Evolutionary conservation across 108 stramenopile genomes (phyloP).

Genomic region (Asterionellopsis glacialis): DNA sequence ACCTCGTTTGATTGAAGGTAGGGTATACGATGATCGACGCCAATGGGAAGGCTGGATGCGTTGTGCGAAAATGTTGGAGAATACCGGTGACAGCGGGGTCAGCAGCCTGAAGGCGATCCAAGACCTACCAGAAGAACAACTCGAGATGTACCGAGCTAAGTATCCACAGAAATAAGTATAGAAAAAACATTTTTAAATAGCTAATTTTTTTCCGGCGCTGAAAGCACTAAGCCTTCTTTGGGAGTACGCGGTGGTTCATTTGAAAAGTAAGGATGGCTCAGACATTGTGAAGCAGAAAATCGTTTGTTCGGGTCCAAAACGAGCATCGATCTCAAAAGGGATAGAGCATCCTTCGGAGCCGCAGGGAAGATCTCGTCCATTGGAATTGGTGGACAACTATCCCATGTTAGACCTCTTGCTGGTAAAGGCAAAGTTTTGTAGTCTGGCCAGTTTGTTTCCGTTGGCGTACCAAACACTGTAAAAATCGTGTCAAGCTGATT

Average conservation of each 20-base stretch:
- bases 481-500: conserved; percentile 83
- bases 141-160: conserved; percentile 52
- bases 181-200: background rate
- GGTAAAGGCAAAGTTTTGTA: conserved; percentile 74
- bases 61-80: conserved; percentile 83
- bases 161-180: conserved; percentile 31
- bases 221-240: conserved; percentile 68
- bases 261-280: conserved; percentile 84
- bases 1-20: conserved; percentile 78
- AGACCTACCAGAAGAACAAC: conserved; percentile 68
- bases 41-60: conserved; percentile 93
- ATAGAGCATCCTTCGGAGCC: conserved; percentile 81
- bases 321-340: conserved; percentile 70
- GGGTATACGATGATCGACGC: conserved; percentile 63
- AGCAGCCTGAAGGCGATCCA: conserved; percentile 65
- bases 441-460: conserved; percentile 86
- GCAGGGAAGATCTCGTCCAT: conserved; percentile 88
- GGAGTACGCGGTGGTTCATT: conserved; percentile 87
- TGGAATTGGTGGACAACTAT: conserved; percentile 70
- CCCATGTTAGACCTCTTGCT: conserved; percentile 69
- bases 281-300: conserved; percentile 71
- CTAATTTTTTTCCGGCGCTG: conserved; percentile 14
- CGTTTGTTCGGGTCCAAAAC: conserved; percentile 85
- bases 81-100: conserved; percentile 54
- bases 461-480: conserved; percentile 87